Conservation (phyloP, 1,139 yeast genomes). For the Hansenula lynferdii region DNA sequence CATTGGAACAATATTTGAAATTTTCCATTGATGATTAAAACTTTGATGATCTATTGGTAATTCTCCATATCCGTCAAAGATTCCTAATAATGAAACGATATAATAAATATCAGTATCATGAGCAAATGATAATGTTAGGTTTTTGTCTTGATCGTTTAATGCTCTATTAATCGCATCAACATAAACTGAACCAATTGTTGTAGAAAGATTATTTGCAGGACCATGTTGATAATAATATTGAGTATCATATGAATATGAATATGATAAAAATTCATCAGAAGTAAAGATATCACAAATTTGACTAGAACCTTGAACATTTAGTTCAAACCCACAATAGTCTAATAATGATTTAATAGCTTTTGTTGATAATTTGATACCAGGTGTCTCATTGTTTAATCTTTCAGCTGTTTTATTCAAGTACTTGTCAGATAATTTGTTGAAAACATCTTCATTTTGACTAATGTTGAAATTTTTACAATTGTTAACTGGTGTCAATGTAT, state of each 20-base stretch:
- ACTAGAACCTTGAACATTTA: constrained; percentile 43
- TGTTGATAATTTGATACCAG: constrained; percentile 33
- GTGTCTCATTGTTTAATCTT: constrained; percentile 28
- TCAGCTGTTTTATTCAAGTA: constrained; percentile 22
- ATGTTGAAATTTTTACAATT: constrained; percentile 23
- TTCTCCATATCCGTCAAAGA: constrained; percentile 25
- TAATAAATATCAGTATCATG: constrained; percentile 19
- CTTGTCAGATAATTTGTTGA: constrained; percentile 10
- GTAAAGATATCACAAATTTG: constrained; percentile 49
- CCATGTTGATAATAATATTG: constrained; percentile 44
- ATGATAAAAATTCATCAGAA: constrained; percentile 40
- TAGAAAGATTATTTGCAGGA: constrained; percentile 42
- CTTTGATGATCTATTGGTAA: constrained; percentile 31
- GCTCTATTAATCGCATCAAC: constrained; percentile 44
- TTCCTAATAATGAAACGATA: constrained; percentile 40
- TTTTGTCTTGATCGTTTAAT: constrained; percentile 21
- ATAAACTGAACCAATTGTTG: constrained; percentile 41
- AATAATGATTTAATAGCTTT: constrained; percentile 37
- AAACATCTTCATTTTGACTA: constrained; percentile 15
- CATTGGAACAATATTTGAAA: constrained; percentile 49
- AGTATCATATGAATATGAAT: constrained; percentile 41
- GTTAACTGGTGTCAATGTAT: constrained; percentile 27
- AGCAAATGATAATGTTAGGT: constrained; percentile 13
- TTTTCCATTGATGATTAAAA: constrained; percentile 40
- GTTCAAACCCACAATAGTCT: constrained; percentile 49